phyloP scores from a whole-genome alignment of 345 rosid species.

The Euclidium syriacum region DNA sequence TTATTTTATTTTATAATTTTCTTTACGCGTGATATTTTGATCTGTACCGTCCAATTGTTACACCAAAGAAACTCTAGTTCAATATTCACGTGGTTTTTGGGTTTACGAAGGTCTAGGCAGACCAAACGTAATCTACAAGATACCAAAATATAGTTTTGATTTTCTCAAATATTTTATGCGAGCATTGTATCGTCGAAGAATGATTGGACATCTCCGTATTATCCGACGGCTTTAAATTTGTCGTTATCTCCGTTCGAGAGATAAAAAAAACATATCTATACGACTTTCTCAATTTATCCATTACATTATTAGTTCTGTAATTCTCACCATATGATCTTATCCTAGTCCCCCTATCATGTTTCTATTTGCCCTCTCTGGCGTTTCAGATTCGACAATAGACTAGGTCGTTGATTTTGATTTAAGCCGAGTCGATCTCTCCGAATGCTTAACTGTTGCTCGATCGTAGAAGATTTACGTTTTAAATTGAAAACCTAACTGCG shows the following conservation, averaged over 20 bases:
- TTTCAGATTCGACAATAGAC: no score
- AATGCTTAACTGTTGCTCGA: no score
- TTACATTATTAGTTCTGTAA: no score
- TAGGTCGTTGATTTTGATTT: no score
- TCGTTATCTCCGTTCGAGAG: background rate
- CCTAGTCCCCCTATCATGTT: no score
- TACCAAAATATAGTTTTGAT: background rate
- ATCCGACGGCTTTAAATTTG: slow-evolving; percentile 11
- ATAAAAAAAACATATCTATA: background rate
- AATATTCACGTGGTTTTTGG: background rate
- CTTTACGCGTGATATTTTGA: background rate
- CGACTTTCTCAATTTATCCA: background rate
- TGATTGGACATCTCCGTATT: background rate
- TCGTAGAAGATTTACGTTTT: no score
- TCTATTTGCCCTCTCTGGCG: no score
- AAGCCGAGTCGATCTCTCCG: no score
- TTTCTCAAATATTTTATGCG: background rate
- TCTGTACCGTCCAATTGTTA: slow-evolving; percentile 8
- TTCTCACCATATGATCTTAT: background rate
- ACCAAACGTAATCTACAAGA: slow-evolving; percentile 1
- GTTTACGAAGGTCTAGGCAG: background rate
- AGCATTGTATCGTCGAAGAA: background rate
- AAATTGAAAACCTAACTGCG: no score
- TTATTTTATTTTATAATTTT: background rate
- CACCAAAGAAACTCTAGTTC: no score